Conservation (phyloP, 495 filamentous ascomycete species). For the Wilcoxina mikolae region DNA sequence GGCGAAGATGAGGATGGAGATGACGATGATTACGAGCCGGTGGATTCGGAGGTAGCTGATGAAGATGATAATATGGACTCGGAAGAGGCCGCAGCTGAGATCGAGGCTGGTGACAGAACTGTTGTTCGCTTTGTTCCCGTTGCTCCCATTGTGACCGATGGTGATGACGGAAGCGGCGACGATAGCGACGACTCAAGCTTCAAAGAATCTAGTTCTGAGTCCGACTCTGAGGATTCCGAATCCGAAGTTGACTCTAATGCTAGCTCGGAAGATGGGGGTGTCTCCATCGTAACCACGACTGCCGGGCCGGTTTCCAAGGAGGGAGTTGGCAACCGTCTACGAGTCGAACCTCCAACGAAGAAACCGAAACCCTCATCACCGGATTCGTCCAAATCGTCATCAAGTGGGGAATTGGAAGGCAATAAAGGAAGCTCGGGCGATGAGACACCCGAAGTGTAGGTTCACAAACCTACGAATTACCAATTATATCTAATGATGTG, state of each 20-base stretch:
- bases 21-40: constrained; percentile 27
- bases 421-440: background rate
- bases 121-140: background rate
- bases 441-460: background rate
- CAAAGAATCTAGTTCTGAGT: constrained; percentile 5
- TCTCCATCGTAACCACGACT: no score
- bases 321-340: no score
- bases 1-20: constrained; percentile 28
- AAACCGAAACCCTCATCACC: no score
- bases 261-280: no score
- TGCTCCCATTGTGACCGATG: background rate
- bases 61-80: constrained; percentile 27
- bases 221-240: constrained; percentile 2
- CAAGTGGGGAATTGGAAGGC: background rate
- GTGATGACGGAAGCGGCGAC: constrained; percentile 1
- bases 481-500: constrained; percentile 1
- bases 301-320: no score
- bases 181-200: constrained; percentile 2
- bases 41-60: constrained; percentile 12
- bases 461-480: constrained; percentile 4
- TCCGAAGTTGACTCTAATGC: no score
- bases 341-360: no score
- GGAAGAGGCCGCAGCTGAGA: no score
- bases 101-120: background rate
- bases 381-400: background rate